These are phyloP conservation scores for Ilex paraguariensis DNA, from an alignment of 305 asterid genomes.

Conservation along the genomic window DNA sequence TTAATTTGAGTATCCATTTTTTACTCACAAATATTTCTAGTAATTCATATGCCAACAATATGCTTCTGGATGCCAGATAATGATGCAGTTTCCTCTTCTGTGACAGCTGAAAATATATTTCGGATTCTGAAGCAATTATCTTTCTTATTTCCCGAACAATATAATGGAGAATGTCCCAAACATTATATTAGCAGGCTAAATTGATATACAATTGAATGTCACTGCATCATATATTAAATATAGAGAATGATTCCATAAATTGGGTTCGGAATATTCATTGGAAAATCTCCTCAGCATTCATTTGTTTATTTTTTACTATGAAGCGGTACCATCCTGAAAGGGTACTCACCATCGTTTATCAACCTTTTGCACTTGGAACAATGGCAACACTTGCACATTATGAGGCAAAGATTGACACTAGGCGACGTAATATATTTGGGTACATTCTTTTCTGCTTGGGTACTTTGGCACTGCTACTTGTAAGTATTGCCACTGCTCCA, in stretches of 20 bases:
- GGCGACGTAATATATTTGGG: constrained; percentile 7
- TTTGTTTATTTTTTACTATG: constrained; percentile 1
- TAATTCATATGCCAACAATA: too few relatives aligned
- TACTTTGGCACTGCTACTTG: constrained; percentile 10
- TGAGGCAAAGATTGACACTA: constrained; percentile 13
- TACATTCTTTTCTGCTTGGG: constrained; percentile 6
- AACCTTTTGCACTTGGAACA: constrained; percentile 15
- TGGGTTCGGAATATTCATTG: neutral
- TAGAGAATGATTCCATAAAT: neutral
- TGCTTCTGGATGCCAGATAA: too few relatives aligned
- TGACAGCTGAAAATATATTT: too few relatives aligned
- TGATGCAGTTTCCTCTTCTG: too few relatives aligned
- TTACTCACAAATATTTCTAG: too few relatives aligned
- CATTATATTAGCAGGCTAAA: neutral
- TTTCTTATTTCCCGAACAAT: too few relatives aligned
- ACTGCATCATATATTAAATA: too few relatives aligned
- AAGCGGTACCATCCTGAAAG: constrained; percentile 40
- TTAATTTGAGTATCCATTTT: too few relatives aligned
- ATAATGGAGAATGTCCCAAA: too few relatives aligned
- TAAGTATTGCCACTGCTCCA: neutral
- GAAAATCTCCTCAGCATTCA: too few relatives aligned
- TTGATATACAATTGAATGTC: too few relatives aligned
- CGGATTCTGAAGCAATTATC: neutral
- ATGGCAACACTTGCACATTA: constrained; percentile 1
- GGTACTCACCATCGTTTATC: constrained; percentile 22